Conservation (phyloP, 2,329 filamentous ascomycete species). For the Tolypocladium tropicale region DNA sequence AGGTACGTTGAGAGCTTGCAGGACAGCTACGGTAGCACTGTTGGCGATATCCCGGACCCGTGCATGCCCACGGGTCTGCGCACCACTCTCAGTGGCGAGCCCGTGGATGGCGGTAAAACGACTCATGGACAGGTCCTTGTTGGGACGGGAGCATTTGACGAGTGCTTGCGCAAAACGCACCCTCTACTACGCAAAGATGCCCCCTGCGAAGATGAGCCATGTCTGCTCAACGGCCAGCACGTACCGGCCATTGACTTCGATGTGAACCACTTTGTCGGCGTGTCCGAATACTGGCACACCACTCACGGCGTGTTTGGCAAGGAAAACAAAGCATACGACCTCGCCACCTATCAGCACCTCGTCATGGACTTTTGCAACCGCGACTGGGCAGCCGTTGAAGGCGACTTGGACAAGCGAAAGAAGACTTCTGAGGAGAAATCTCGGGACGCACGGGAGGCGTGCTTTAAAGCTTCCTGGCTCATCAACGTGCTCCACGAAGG, state of each 20-base stretch:
- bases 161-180: slow-evolving; percentile 73
- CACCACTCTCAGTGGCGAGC: slow-evolving; percentile 60
- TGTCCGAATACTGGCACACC: slow-evolving; percentile 98
- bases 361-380: slow-evolving; percentile 79
- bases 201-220: slow-evolving; percentile 73
- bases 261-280: slow-evolving; percentile 93
- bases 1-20: slow-evolving; percentile 74
- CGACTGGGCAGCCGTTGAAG: slow-evolving; percentile 69
- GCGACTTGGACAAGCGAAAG: slow-evolving; percentile 52
- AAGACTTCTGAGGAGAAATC: slow-evolving; percentile 70
- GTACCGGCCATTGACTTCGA: slow-evolving; percentile 94
- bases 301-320: slow-evolving; percentile 88
- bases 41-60: slow-evolving; percentile 72
- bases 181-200: slow-evolving; percentile 85
- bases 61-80: slow-evolving; percentile 74
- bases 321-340: slow-evolving; percentile 75
- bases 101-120: slow-evolving; percentile 25
- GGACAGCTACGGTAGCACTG: slow-evolving; percentile 48
- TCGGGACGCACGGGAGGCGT: slow-evolving; percentile 73
- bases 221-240: slow-evolving; percentile 81
- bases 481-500: slow-evolving; percentile 95
- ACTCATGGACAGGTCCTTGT: slow-evolving; percentile 46
- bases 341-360: slow-evolving; percentile 75
- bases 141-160: slow-evolving; percentile 78
- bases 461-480: slow-evolving; percentile 97